Evolutionary conservation across 495 filamentous ascomycete genomes (phyloP), one percentile per base, ranked within the genome.

Genomic region (Penicillium goetzii): DNA sequence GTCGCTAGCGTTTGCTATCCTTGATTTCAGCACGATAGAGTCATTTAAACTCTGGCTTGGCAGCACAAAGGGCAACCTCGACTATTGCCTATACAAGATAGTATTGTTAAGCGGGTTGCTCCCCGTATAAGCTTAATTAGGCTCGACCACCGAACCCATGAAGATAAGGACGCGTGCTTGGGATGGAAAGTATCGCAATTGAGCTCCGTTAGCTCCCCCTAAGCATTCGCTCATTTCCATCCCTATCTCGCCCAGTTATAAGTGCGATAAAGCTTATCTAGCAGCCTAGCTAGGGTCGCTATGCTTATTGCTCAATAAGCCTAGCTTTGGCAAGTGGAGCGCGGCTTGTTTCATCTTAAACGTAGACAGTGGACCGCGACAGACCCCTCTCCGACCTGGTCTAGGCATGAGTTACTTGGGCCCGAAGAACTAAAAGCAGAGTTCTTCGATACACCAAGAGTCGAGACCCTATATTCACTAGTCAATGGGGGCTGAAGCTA

Each of bases 311-410:
- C 41, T 45, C 43, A 54, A 59, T 55, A 25, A 12, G 58, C 49
- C 47, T 59, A 47, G 59, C 36, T 47, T 47, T 34, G 36, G 21
- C 34, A 41, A 45, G 59, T 66, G 63, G 69, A 65, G 26, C 21
- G 61, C 68, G 36, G 56, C 23, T 41, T 64, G 66, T 69, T 67
- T 71, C 69, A 69, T 59, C 21, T 66, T 52, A 54, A 61, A 59
- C 25, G 51, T 53, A 59, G 65, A 56, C 36, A 54, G 60, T 63
- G 62, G 62, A 25, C 57, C 62, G 12, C 36, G 36, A 17, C 2
- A 15, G 36, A 40, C 36, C 36, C 10, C 5, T 17, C n/a, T 36
- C 51, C 43, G 15, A 28, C 36, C 15, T 3, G 58, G 62, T 45
- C 62, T 45, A 58, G 59, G 56, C 23, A n/a, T 53, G 3, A 36